Percentiles rank a stretch among this genome's conserved stretches.
Evolutionary conservation across 2,329 filamentous ascomycete species (phyloP).

Genomic region (Anisogramma anomala): DNA sequence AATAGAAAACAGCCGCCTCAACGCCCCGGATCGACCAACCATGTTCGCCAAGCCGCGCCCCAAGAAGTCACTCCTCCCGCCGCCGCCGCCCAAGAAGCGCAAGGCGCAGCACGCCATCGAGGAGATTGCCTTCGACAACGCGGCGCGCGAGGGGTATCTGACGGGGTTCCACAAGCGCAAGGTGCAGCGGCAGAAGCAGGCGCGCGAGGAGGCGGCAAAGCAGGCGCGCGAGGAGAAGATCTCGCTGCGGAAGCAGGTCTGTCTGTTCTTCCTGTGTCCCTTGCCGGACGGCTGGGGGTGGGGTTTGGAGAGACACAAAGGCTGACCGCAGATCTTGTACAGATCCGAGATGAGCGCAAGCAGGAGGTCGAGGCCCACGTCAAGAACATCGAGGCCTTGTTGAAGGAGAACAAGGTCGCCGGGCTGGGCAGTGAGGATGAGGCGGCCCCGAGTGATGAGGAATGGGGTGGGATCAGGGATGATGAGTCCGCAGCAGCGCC

Average conservation of each 20-base stretch:
- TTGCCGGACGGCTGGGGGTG: neutral
- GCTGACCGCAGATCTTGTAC: neutral
- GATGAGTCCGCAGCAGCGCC: constrained; percentile 21
- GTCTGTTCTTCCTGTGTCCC: constrained; percentile 14
- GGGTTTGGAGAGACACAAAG: neutral
- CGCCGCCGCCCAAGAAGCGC: constrained; percentile 53
- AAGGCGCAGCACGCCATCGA: constrained; percentile 53
- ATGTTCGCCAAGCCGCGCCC: constrained; percentile 48
- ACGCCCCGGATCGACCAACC: constrained; percentile 7
- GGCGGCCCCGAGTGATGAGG: constrained; percentile 32
- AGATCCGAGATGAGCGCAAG: constrained; percentile 78
- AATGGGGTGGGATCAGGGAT: constrained; percentile 58
- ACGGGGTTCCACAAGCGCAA: constrained; percentile 98
- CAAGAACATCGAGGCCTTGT: constrained; percentile 57
- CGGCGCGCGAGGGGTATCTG: constrained; percentile 72
- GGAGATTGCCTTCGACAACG: constrained; percentile 75
- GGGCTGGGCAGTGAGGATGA: constrained; percentile 29
- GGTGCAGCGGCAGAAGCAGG: constrained; percentile 68
- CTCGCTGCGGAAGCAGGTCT: constrained; percentile 62
- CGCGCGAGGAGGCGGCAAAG: constrained; percentile 69
- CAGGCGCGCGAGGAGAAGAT: constrained; percentile 68
- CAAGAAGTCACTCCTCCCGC: constrained; percentile 46
- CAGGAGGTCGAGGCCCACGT: constrained; percentile 75
- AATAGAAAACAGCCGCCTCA: neutral
- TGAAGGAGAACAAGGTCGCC: constrained; percentile 49